These are phyloP conservation scores for Punctularia strigosozonata DNA, from an alignment of 768 basidiomycete species.

Conservation along the genomic window DNA sequence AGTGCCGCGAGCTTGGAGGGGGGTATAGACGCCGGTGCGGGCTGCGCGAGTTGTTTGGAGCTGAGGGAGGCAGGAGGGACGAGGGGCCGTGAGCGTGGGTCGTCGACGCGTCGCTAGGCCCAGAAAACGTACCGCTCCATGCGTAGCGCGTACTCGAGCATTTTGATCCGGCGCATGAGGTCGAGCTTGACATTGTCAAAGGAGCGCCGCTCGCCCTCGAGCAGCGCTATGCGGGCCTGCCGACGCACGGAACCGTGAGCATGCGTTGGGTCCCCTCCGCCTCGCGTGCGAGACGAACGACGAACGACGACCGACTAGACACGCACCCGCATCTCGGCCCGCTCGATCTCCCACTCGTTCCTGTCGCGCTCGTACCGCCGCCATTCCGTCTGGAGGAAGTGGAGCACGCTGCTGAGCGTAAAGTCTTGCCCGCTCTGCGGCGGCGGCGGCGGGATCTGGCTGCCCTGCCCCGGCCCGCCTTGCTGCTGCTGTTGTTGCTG, in stretches of 20 bases:
- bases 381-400: constrained; percentile 98
- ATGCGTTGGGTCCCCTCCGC: constrained; percentile 3
- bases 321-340: constrained; percentile 97
- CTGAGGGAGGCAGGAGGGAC: constrained; percentile 28
- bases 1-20: constrained; percentile 55
- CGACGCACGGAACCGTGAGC: constrained; percentile 12
- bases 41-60: constrained; percentile 68
- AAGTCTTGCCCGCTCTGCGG: constrained; percentile 87
- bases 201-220: constrained; percentile 93
- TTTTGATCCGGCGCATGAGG: constrained; percentile 93
- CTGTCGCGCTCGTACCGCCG: constrained; percentile 94
- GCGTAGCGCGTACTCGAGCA: constrained; percentile 95
- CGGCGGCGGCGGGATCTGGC: constrained; percentile 57
- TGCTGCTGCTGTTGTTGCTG: constrained; percentile 40
- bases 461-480: constrained; percentile 33
- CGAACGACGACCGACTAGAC: constrained; percentile 20
- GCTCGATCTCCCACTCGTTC: constrained; percentile 99
- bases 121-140: constrained; percentile 82
- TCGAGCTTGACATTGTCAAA: constrained; percentile 97
- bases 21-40: constrained; percentile 43
- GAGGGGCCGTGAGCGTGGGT: constrained; percentile 7
- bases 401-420: constrained; percentile 87
- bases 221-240: constrained; percentile 93
- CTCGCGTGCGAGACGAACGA: background rate
- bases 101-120: no score